Base-by-base conservation (phyloP, 805 yeast genomes). In the Sungouiozyma ichnusensis region DNA sequence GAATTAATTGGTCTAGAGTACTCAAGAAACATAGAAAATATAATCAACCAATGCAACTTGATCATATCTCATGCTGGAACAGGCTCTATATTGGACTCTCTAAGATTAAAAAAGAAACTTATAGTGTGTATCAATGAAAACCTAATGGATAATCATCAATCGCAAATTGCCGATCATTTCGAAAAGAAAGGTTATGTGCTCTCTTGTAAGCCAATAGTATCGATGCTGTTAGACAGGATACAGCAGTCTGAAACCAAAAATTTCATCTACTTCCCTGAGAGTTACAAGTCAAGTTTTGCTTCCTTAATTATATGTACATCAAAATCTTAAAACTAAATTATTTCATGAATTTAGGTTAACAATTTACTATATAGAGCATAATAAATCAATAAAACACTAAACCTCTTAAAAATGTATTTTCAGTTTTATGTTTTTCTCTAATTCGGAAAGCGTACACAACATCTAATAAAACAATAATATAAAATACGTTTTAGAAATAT, bases 31-130 rank as follows among this genome's bases (percentile, higher is more conserved):
- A 47, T 50, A 16, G 46, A 50, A 38, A 38, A 43, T 2, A 9
- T 48, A 8, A 50, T 50, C 5, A n/a, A 37, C 1, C 67, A 79
- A 2, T n/a, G 32, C 5, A 76, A 77, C 39, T 50, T 85, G 35
- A 84, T 90, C 9, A 71, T 92, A 11, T 79, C 95, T 0, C 97
- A 92, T 58, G 97, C 95, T 14, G 82, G 83, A 1, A 85, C 97
- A 0, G 98, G 98, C 2, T 85, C 96, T 0, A 83, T 90, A 6
- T 60, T 92, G 20, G 98, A 90, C 53, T 71, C 84, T 0, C 60
- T 86, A 32, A 68, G 92, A 17, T 44, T 61, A 14, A 41, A 62
- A 1, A 79, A 76, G 54, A 75, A 72, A 18, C 63, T 86, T 43
- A 64, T 88, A 1, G 87, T 83, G 5, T 81, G 86, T 20, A 74